phyloP scores from a whole-genome alignment of 108 stramenopile species.

The Skeletonema menzelii region DNA sequence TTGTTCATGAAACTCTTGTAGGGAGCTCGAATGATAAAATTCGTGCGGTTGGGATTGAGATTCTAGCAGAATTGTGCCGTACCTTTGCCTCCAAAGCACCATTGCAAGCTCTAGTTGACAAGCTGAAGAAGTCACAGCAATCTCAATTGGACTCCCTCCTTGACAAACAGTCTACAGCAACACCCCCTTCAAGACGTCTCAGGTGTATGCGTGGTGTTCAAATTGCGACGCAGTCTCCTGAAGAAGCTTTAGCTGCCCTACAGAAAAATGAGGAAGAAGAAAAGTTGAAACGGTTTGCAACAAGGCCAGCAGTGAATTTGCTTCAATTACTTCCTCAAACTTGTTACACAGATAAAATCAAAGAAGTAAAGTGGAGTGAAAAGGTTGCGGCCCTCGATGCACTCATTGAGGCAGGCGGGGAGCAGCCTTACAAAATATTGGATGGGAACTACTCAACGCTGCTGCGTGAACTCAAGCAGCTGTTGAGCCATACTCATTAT shows the following conservation, averaged over 20 bases:
- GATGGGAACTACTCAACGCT: slow-evolving; percentile 71
- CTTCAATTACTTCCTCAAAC: slow-evolving; percentile 57
- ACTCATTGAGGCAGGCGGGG: slow-evolving; percentile 72
- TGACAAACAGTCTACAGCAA: slow-evolving; percentile 50
- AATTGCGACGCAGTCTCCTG: slow-evolving; percentile 24
- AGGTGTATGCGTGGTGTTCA: slow-evolving; percentile 34
- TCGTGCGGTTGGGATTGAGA: slow-evolving; percentile 72
- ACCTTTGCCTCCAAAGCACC: slow-evolving; percentile 75
- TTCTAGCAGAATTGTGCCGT: slow-evolving; percentile 81
- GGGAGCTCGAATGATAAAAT: slow-evolving; percentile 74
- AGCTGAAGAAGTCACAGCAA: slow-evolving; percentile 77
- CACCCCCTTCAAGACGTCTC: slow-evolving; percentile 29
- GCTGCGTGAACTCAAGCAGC: slow-evolving; percentile 68
- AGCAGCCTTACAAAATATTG: slow-evolving; percentile 85
- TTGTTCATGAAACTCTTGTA: slow-evolving; percentile 59
- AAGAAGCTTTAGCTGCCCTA: slow-evolving; percentile 61
- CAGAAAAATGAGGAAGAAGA: slow-evolving; percentile 59
- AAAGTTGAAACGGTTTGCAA: slow-evolving; percentile 58
- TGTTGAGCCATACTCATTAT: slow-evolving; percentile 82
- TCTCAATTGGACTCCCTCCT: slow-evolving; percentile 72
- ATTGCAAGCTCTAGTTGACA: slow-evolving; percentile 57
- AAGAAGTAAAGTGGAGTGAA: slow-evolving; percentile 81
- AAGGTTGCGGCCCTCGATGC: slow-evolving; percentile 83
- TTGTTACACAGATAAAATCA: slow-evolving; percentile 67
- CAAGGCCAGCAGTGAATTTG: slow-evolving; percentile 73